Conservation (phyloP, 768 basidiomycete species). For the Boletus rubescentipes region DNA sequence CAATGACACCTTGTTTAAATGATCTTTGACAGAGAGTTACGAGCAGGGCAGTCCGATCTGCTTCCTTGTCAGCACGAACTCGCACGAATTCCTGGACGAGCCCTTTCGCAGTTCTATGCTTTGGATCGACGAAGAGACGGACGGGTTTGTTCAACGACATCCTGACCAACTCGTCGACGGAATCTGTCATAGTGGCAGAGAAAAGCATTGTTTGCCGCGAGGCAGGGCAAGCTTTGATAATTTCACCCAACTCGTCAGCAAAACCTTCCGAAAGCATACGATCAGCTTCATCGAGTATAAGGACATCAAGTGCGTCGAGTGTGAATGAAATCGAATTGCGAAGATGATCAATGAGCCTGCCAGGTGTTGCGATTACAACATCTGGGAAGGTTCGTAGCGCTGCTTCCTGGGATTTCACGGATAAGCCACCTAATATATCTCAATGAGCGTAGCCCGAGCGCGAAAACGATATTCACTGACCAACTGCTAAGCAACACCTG, state of each 20-base stretch:
- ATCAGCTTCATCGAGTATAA: conserved; percentile 97
- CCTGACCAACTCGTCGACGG: conserved; percentile 88
- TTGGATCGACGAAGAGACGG: conserved; percentile 93
- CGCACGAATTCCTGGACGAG: conserved; percentile 95
- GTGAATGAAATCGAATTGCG: conserved; percentile 93
- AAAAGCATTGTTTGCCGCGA: conserved; percentile 98
- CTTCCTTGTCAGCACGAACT: conserved; percentile 77
- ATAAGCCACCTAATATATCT: conserved; percentile 71
- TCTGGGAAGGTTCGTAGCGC: conserved; percentile 86
- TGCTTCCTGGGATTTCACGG: conserved; percentile 88
- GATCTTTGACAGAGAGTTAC: conserved; percentile 84
- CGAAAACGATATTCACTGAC: conserved; percentile 41
- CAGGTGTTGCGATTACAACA: conserved; percentile 94
- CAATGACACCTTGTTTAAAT: conserved; percentile 79
- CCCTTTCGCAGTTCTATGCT: conserved; percentile 79
- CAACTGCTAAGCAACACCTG: conserved; percentile 87
- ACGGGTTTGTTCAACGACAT: conserved; percentile 93
- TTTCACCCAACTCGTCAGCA: conserved; percentile 90
- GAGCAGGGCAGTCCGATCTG: conserved; percentile 73
- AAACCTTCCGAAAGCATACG: conserved; percentile 97
- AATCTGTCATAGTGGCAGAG: conserved; percentile 98
- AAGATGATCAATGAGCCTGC: conserved; percentile 96
- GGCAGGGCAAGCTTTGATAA: conserved; percentile 83
- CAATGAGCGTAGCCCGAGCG: conserved; percentile 1
- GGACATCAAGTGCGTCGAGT: conserved; percentile 87